These are phyloP conservation scores for Flaveria trinervia DNA, from an alignment of 129 eudicot genomes.

Conservation along the genomic window DNA sequence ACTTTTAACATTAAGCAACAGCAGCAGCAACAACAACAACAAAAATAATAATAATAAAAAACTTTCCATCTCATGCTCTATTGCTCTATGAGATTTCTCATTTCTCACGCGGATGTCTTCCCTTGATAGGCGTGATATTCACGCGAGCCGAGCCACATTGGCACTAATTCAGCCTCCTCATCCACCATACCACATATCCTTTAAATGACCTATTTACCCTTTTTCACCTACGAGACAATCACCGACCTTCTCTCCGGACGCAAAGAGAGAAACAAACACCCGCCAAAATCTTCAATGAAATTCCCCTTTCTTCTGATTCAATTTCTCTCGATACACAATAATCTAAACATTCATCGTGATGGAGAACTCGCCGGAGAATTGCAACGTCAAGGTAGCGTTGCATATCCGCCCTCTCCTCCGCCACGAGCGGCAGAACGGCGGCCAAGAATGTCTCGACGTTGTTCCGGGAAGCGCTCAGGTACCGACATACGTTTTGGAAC, in stretches of 20 bases:
- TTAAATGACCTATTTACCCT: constrained; percentile 14
- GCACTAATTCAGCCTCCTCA: no score
- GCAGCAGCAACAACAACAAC: no score
- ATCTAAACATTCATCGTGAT: constrained; percentile 25
- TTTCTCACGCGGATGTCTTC: no score
- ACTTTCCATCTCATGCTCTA: no score
- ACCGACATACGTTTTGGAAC: constrained; percentile 3
- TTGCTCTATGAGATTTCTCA: no score
- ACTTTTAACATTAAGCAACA: no score
- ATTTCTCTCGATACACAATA: constrained; percentile 19
- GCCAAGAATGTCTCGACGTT: constrained; percentile 79
- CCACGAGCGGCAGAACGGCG: constrained; percentile 82
- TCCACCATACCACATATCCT: no score
- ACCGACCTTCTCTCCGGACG: not conserved
- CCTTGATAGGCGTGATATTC: no score
- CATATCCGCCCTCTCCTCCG: constrained; percentile 88
- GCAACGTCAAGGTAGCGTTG: constrained; percentile 95
- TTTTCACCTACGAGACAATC: not conserved
- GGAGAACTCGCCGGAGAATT: constrained; percentile 59
- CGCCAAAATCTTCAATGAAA: constrained; percentile 41
- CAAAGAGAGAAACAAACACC: constrained; percentile 31
- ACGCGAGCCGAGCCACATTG: no score
- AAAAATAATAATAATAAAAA: no score
- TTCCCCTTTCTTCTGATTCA: constrained; percentile 25
- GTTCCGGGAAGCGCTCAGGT: constrained; percentile 90